Evolutionary conservation across 2,329 filamentous ascomycete genomes (phyloP).

Genomic region (Tolypocladium ovalisporum): DNA sequence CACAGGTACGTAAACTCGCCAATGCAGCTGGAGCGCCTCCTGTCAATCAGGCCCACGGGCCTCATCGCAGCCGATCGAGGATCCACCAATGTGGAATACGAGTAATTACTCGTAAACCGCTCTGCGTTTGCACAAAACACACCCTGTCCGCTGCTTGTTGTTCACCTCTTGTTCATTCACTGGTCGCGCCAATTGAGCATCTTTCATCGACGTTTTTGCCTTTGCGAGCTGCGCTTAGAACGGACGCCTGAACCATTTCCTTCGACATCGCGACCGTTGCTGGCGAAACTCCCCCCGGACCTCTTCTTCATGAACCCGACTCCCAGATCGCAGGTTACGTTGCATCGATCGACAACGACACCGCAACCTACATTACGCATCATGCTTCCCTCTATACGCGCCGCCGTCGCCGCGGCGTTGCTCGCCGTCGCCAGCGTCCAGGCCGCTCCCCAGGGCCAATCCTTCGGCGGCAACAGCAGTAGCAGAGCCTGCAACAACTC

Average conservation of each 20-base stretch:
- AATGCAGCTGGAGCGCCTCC: not conserved
- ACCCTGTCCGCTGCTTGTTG: not conserved
- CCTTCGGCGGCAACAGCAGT: not conserved
- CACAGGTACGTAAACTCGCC: too few species aligned
- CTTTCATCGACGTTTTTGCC: not conserved
- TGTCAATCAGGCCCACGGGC: not conserved
- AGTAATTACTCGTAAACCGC: too few species aligned
- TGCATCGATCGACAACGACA: not conserved
- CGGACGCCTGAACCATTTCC: too few species aligned
- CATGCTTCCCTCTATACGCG: slow-evolving; percentile 13
- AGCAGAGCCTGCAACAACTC: slow-evolving; percentile 67
- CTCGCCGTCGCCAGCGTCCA: slow-evolving; percentile 10
- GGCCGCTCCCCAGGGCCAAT: slow-evolving; percentile 12
- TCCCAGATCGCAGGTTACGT: too few species aligned
- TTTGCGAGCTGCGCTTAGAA: not conserved
- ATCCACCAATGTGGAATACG: not conserved
- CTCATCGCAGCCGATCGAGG: not conserved
- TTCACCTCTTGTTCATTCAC: not conserved
- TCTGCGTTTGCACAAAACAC: not conserved
- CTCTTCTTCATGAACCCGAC: too few species aligned
- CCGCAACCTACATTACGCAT: not conserved
- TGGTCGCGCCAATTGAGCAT: too few species aligned
- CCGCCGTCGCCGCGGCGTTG: slow-evolving; percentile 9
- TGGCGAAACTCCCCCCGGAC: too few species aligned
- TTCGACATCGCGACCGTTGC: too few species aligned